Evolutionary conservation across 768 basidiomycete species (phyloP).

Genomic region (Lentinula lateritia): DNA sequence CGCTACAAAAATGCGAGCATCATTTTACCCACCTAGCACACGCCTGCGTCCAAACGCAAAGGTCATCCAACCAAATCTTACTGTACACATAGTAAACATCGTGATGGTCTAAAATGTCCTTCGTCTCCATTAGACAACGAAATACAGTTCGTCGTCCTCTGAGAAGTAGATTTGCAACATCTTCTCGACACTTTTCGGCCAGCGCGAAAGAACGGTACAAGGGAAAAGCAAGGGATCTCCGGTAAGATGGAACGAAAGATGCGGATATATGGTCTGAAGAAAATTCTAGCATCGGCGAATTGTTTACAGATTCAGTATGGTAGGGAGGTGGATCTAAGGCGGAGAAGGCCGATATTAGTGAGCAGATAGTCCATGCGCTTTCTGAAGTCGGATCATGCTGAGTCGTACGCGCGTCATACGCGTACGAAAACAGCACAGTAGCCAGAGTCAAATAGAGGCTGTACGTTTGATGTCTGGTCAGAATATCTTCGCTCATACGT

Average conservation of each 20-base stretch:
- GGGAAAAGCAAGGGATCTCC: conserved; percentile 72
- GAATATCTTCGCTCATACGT: conserved; percentile 45
- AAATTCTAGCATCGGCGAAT: conserved; percentile 21
- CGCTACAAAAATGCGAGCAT: neutral
- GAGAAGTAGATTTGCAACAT: conserved; percentile 53
- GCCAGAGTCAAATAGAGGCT: conserved; percentile 64
- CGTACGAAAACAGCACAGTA: conserved; percentile 72
- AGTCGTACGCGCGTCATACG: conserved; percentile 76
- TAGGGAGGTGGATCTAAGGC: conserved; percentile 73
- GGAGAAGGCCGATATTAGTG: conserved; percentile 72
- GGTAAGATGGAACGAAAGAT: conserved; percentile 58
- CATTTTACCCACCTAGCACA: conserved; percentile 52
- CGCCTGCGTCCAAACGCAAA: conserved; percentile 74
- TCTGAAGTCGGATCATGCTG: conserved; percentile 80
- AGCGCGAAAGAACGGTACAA: conserved; percentile 75
- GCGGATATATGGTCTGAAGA: conserved; percentile 41
- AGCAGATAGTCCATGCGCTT: conserved; percentile 82
- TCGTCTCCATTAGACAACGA: conserved; percentile 68
- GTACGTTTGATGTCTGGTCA: conserved; percentile 49
- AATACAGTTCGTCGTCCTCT: conserved; percentile 58
- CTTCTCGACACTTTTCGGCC: conserved; percentile 60
- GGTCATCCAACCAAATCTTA: conserved; percentile 84
- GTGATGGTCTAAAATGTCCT: conserved; percentile 70
- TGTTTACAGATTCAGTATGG: conserved; percentile 9
- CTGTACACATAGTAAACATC: conserved; percentile 87